These are phyloP conservation scores for Paraleonurus japonicus DNA, from an alignment of 257 asterid species.

Conservation along the genomic window DNA sequence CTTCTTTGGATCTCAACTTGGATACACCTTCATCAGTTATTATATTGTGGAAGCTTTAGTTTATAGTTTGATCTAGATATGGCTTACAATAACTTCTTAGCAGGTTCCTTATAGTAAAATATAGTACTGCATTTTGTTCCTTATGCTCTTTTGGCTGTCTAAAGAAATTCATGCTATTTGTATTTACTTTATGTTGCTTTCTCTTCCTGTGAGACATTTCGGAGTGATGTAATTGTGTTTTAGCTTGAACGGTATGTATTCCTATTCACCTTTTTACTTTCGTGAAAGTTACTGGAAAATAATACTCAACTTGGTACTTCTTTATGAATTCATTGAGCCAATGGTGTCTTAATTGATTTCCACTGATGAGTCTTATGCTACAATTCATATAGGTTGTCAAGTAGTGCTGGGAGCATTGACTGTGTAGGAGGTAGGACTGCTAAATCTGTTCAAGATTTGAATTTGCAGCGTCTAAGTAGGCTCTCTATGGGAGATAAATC, in stretches of 20 bases:
- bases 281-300: background rate
- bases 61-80: background rate
- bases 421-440: conserved; percentile 36
- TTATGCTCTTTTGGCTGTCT: background rate
- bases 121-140: conserved; percentile 1
- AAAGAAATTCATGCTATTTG: conserved; percentile 9
- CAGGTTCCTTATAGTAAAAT: background rate
- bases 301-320: background rate
- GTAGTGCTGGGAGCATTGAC: conserved; percentile 46
- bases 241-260: background rate
- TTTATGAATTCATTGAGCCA: conserved; percentile 15
- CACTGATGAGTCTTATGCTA: conserved; percentile 37
- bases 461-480: conserved; percentile 30
- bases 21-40: conserved; percentile 9
- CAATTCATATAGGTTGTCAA: conserved; percentile 43
- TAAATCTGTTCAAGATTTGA: conserved; percentile 31
- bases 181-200: background rate
- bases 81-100: background rate
- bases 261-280: background rate
- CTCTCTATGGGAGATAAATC: conserved; percentile 36
- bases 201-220: conserved; percentile 16
- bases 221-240: background rate
- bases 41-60: background rate
- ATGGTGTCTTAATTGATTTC: conserved; percentile 12
- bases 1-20: background rate